Base-by-base conservation (phyloP, 2,329 filamentous ascomycete genomes). In the Sordariomycetes sp. region DNA sequence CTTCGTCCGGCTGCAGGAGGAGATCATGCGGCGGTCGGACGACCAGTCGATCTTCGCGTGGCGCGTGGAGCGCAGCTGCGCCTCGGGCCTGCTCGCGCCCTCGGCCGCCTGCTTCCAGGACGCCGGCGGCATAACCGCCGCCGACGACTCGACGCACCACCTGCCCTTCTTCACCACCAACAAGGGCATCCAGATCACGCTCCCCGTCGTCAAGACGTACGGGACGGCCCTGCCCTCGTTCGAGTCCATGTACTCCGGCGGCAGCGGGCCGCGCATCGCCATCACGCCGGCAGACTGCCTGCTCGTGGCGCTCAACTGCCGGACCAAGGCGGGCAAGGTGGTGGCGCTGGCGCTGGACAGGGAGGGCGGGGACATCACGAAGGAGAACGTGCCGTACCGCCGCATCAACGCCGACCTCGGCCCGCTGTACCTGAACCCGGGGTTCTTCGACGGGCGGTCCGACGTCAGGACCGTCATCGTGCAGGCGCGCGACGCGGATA, bases 31-130 rank as follows among this genome's bases (percentile, higher is more conserved):
- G 35, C 46, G 50, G 8, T 58, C 37, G 7, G 58, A 64, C 43
- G 65, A 66, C 35, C 50, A 62, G 20, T 63, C 64, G 7, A 55
- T 67, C 10, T 65, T 66, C 24, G 62, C 62, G 12, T 67, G 66
- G 66, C 6, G 24, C 1, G 32, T 11, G 50, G n/a, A 5, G 3
- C 20, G 52, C 48, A 46, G 34, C 3, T 12, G 32, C 3, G 18
- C 7, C 2, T 51, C 37, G 4, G 57, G 57, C 52, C 53, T 59
- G 3, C 37, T 59, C 3, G 57, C 57, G 14, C 52, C 57, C 7
- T 59, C 57, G 12, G 32, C 57, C 1, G 25, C 24, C 20, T 54
- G 35, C 20, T 59, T 59, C 28, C 24, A 20, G 7, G 53, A 46
- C 24, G n/a, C 50, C 7, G 28, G 20, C 8, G 35, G 50, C 53